Conservation (phyloP, 2,329 filamentous ascomycete species). For the Pseudocercospora cruenta region DNA sequence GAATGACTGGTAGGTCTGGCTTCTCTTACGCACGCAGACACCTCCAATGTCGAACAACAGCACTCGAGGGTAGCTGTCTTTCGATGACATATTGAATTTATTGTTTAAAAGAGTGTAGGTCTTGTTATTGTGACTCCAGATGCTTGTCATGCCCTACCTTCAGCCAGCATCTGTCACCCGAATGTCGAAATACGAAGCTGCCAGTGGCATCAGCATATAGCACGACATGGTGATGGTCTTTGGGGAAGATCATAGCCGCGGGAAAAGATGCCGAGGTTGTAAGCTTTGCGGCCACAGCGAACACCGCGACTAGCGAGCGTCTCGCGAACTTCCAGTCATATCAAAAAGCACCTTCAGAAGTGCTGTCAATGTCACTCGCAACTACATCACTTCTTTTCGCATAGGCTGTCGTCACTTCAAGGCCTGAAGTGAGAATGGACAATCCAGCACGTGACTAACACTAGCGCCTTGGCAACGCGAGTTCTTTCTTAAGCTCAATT, state of each 20-base stretch:
- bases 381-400: too few species aligned
- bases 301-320: too few species aligned
- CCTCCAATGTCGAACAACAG: slow-evolving; percentile 95
- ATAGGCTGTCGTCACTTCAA: not conserved
- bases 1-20: not conserved
- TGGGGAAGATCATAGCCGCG: not conserved
- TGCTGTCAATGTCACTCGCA: too few species aligned
- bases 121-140: slow-evolving; percentile 21
- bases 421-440: not conserved
- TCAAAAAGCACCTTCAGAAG: too few species aligned
- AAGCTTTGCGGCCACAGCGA: not conserved
- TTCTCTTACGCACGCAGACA: slow-evolving; percentile 75
- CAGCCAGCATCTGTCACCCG: not conserved
- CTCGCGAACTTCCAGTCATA: too few species aligned
- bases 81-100: slow-evolving; percentile 29
- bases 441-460: not conserved
- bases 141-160: slow-evolving; percentile 24
- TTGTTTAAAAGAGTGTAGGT: slow-evolving; percentile 30
- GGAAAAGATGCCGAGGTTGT: not conserved
- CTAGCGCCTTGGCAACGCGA: not conserved
- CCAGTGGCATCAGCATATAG: not conserved
- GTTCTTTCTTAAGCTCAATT: not conserved
- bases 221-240: not conserved
- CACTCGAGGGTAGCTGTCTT: slow-evolving; percentile 61
- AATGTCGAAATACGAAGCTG: not conserved